Percentiles rank a stretch among this genome's conserved stretches.
Evolutionary conservation across 768 basidiomycete genomes (phyloP).

Genomic region (Boletus patriciae): DNA sequence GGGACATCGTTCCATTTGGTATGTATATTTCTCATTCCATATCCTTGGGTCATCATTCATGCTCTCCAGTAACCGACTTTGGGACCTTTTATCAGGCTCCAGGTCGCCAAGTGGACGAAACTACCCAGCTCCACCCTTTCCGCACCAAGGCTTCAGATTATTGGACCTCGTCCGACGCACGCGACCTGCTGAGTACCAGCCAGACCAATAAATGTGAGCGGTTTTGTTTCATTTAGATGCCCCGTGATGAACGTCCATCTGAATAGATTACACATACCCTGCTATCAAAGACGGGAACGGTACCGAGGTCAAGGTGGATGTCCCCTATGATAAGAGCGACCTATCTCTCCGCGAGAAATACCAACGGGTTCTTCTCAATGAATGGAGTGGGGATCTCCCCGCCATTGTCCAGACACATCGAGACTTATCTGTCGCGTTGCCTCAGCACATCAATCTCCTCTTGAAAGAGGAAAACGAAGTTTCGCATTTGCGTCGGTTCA

Average conservation of each 20-base stretch:
- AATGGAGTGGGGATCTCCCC: not conserved
- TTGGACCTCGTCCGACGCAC: conserved; percentile 16
- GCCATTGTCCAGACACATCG: not conserved
- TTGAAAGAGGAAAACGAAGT: not conserved
- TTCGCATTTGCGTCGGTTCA: conserved; percentile 8
- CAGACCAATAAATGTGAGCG: conserved; percentile 6
- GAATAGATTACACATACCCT: conserved; percentile 23
- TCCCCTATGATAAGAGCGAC: conserved; percentile 6
- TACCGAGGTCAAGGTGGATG: conserved; percentile 12
- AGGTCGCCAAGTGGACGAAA: not conserved
- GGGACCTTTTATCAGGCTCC: conserved; percentile 3
- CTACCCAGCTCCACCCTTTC: conserved; percentile 13
- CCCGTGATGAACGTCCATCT: not conserved
- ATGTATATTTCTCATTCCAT: not conserved
- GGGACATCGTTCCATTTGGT: conserved; percentile 9
- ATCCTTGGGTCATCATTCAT: not conserved
- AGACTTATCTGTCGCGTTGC: not conserved
- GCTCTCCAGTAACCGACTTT: not conserved
- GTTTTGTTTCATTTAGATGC: not conserved
- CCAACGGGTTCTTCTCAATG: conserved; percentile 1
- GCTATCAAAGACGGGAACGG: conserved; percentile 9
- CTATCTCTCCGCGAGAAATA: conserved; percentile 4
- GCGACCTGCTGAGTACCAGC: conserved; percentile 1
- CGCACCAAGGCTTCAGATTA: conserved; percentile 1
- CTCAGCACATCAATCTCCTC: conserved; percentile 1